Conservation (phyloP, 176 grass and related monocot species). For the Triticum aestivum region DNA sequence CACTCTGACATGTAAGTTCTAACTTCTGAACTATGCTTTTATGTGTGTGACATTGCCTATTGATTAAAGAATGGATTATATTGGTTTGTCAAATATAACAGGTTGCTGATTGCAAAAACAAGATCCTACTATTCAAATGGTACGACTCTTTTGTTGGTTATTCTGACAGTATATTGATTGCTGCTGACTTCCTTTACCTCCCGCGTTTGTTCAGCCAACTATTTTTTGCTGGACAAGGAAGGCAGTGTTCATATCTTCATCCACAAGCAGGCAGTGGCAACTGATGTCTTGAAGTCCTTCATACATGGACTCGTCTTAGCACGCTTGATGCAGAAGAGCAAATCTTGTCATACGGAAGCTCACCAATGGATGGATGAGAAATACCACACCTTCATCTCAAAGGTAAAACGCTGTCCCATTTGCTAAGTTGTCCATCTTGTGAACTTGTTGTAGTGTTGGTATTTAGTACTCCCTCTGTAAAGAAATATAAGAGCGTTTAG, state of each 20-base stretch:
- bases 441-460: background rate
- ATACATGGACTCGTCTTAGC: constrained; percentile 63
- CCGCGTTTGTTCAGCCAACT: constrained; percentile 52
- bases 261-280: constrained; percentile 76
- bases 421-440: background rate
- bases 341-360: constrained; percentile 48
- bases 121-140: constrained; percentile 53
- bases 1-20: constrained; percentile 78
- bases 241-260: constrained; percentile 57
- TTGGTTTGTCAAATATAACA: constrained; percentile 33
- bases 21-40: background rate
- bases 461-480: background rate
- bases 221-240: constrained; percentile 73
- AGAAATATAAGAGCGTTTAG: too few relatives aligned
- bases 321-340: constrained; percentile 24
- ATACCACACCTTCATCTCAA: constrained; percentile 64
- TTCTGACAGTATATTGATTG: background rate
- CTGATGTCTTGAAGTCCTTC: constrained; percentile 81
- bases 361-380: constrained; percentile 72
- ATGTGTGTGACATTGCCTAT: background rate
- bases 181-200: constrained; percentile 12
- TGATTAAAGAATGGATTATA: background rate
- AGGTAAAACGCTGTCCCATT: constrained; percentile 41
- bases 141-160: constrained; percentile 25
- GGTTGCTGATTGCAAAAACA: constrained; percentile 66